These are phyloP conservation scores for Mycena sanguinolenta DNA, from an alignment of 768 basidiomycete species.

Conservation along the genomic window DNA sequence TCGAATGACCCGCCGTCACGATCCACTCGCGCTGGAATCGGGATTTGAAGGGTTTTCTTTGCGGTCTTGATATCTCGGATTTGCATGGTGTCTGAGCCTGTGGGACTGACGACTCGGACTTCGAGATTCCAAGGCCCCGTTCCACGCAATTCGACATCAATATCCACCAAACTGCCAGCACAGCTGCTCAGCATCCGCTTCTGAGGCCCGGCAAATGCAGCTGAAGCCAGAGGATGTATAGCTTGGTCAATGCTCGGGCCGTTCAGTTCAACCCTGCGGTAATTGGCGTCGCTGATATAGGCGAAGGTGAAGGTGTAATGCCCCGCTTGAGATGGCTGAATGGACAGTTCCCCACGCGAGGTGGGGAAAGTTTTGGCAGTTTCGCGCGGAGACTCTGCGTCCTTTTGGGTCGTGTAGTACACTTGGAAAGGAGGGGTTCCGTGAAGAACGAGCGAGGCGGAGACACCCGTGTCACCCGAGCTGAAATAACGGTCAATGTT, in stretches of 20 bases:
- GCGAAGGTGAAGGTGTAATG: conserved; percentile 89
- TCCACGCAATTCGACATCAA: conserved; percentile 91
- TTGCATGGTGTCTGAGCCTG: conserved; percentile 69
- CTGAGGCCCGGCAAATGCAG: conserved; percentile 71
- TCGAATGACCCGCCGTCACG: conserved; percentile 82
- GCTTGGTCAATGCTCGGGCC: conserved; percentile 88
- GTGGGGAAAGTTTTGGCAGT: conserved; percentile 69
- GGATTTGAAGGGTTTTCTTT: conserved; percentile 69
- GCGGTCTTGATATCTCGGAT: conserved; percentile 68
- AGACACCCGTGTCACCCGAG: conserved; percentile 93
- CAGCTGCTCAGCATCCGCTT: conserved; percentile 80
- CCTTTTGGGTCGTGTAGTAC: conserved; percentile 80
- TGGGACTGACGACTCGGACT: conserved; percentile 83
- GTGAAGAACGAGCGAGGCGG: conserved; percentile 86
- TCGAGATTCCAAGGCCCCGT: conserved; percentile 92
- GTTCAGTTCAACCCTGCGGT: conserved; percentile 79
- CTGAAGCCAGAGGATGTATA: conserved; percentile 90
- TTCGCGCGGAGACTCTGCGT: conserved; percentile 75
- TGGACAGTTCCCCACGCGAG: conserved; percentile 84
- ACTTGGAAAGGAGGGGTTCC: conserved; percentile 93
- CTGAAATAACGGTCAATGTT: conserved; percentile 51
- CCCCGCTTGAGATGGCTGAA: conserved; percentile 91
- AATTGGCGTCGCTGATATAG: conserved; percentile 86
- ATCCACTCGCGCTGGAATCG: conserved; percentile 77
- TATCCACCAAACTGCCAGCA: conserved; percentile 78